Conservation (phyloP, 108 stramenopile species). For the Nannochloropsis gaditana region DNA sequence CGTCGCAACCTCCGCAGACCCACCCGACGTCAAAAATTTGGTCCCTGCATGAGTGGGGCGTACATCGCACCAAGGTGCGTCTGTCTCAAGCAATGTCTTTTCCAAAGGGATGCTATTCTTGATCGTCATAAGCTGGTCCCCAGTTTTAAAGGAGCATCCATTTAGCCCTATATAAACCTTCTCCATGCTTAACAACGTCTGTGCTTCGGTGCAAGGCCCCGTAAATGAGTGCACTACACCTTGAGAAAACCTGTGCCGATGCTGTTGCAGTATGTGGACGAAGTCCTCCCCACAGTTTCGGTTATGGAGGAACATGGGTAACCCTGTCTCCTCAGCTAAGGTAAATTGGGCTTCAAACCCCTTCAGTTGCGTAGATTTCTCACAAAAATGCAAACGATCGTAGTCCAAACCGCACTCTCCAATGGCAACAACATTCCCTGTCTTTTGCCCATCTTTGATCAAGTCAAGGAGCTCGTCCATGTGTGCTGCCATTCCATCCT, state of each 20-base stretch:
- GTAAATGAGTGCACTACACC: conserved; percentile 51
- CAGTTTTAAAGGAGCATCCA: conserved; percentile 86
- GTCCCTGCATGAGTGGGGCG: conserved; percentile 38
- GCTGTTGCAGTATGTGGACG: conserved; percentile 57
- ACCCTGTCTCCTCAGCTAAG: conserved; percentile 54
- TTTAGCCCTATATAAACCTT: conserved; percentile 84
- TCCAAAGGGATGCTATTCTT: conserved; percentile 70
- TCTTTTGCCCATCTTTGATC: conserved; percentile 20
- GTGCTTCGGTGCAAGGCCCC: conserved; percentile 71
- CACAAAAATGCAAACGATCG: conserved; percentile 80
- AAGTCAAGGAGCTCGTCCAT: not conserved
- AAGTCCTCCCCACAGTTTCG: conserved; percentile 76
- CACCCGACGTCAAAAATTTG: not conserved
- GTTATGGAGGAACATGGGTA: conserved; percentile 91
- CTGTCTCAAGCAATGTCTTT: conserved; percentile 82
- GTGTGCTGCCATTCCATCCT: conserved; percentile 29
- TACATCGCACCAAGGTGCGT: conserved; percentile 75
- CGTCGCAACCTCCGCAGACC: not conserved
- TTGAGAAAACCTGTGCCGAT: conserved; percentile 48
- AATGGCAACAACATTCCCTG: conserved; percentile 71
- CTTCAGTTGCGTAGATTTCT: conserved; percentile 64
- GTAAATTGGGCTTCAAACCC: conserved; percentile 74
- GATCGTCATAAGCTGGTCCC: conserved; percentile 68
- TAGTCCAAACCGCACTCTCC: conserved; percentile 95
- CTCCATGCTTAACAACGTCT: conserved; percentile 66